phyloP scores from a whole-genome alignment of 352 stramenopile genomes.

The Pythium diclinum region DNA sequence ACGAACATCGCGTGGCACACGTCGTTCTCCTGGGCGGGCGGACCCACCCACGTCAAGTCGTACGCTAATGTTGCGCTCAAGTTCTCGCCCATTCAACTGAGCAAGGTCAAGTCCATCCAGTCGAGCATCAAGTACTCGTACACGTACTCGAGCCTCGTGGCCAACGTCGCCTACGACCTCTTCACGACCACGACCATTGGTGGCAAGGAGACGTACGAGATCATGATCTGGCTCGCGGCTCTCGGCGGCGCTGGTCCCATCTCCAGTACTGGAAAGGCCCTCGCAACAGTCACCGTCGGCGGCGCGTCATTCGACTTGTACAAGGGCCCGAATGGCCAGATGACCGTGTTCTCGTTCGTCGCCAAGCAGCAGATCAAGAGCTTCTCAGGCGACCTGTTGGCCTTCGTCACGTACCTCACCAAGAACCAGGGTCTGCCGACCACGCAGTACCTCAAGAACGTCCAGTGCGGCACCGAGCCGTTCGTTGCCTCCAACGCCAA shows the following conservation, averaged over 20 bases:
- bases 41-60: slow-evolving; percentile 38
- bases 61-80: slow-evolving; percentile 42
- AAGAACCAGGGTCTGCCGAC: slow-evolving; percentile 27
- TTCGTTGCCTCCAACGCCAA: slow-evolving; percentile 28
- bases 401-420: slow-evolving; percentile 32
- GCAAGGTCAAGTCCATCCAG: slow-evolving; percentile 32
- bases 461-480: slow-evolving; percentile 35
- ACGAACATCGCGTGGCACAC: slow-evolving; percentile 38
- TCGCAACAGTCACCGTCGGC: slow-evolving; percentile 25
- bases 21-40: slow-evolving; percentile 35
- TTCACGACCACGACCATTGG: slow-evolving; percentile 27
- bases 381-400: slow-evolving; percentile 26
- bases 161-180: slow-evolving; percentile 42
- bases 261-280: slow-evolving; percentile 25
- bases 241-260: slow-evolving; percentile 31
- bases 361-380: slow-evolving; percentile 22
- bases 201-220: slow-evolving; percentile 34
- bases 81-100: slow-evolving; percentile 32
- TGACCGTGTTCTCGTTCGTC: slow-evolving; percentile 39
- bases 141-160: slow-evolving; percentile 37
- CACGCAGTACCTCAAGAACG: slow-evolving; percentile 29
- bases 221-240: slow-evolving; percentile 42
- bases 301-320: slow-evolving; percentile 34
- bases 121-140: slow-evolving; percentile 38
- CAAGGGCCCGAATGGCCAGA: slow-evolving; percentile 34